A percentile compares a stretch with the other conserved stretches of the same genome.
Evolutionary conservation across 202 grass and related monocot genomes (phyloP).

Genomic region (Carex arenaria): DNA sequence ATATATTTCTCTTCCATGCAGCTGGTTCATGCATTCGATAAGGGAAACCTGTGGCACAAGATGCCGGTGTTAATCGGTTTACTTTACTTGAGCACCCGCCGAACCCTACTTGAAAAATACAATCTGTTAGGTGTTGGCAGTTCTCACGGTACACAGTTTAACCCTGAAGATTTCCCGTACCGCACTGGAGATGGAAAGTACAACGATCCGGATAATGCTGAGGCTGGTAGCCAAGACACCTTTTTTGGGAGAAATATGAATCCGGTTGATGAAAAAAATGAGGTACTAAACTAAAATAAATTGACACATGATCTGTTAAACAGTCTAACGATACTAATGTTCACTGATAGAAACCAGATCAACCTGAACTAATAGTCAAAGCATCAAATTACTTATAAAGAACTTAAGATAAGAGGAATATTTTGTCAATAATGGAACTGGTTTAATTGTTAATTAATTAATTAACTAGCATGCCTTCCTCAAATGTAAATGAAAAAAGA

Average conservation of each 20-base stretch:
- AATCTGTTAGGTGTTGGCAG: constrained; percentile 36
- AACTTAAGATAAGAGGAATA: too few species aligned
- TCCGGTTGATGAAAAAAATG: constrained; percentile 24
- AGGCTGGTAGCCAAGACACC: constrained; percentile 36
- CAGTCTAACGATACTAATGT: background rate
- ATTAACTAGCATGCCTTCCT: too few species aligned
- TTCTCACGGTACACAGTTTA: constrained; percentile 12
- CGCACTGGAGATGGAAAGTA: constrained; percentile 39
- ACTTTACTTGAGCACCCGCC: constrained; percentile 34
- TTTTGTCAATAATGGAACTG: too few species aligned
- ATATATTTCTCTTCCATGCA: background rate
- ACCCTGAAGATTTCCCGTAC: constrained; percentile 29
- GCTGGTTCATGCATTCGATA: constrained; percentile 45
- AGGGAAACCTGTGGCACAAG: constrained; percentile 44
- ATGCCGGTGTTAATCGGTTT: constrained; percentile 48
- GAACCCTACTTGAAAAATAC: constrained; percentile 40
- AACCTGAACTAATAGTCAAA: too few species aligned
- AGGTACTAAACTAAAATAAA: background rate
- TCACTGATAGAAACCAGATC: too few species aligned
- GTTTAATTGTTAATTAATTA: too few species aligned
- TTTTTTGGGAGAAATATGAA: constrained; percentile 63
- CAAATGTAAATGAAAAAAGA: too few species aligned
- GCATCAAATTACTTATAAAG: too few species aligned
- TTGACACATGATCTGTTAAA: too few species aligned
- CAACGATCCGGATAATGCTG: constrained; percentile 39